Evolutionary conservation across 2,329 filamentous ascomycete species (phyloP), one percentile per base, ranked within the genome.

Genomic region (Monilinia polystroma): DNA sequence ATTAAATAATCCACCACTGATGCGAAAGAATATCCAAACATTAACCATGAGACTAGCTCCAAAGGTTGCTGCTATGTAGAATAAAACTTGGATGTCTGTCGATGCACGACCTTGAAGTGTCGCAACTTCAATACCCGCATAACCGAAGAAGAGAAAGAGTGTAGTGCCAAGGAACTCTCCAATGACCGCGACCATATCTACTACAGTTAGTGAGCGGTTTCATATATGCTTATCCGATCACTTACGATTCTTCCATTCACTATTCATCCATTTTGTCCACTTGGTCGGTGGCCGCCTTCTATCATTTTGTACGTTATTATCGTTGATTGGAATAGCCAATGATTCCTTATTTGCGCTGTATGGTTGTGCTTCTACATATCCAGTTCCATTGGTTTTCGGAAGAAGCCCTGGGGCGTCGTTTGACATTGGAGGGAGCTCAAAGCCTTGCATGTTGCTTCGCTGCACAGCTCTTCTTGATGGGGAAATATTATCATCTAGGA

Each of bases 11-110:
- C 82, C 82, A n/a, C 82, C 82, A 0, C 79, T 81, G 26, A 84
- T 78, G 26, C 82, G 79, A 73, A 80, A 84, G 73, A 85, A 85
- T 4, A 83, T 79, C 83, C 83, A 85, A 3, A 81, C 82, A 70
- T 84, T 85, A 68, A 83, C 82, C 32, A 80, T 80, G 55, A 85
- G 76, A 7, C 68, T 73, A 64, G 73, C 76, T 16, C 76, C 77
- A 53, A 78, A 78, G 5, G 71, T 73, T 8, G 76, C 58, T 4
- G 71, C 68, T 55, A 72, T 72, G 69, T 78, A 80, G 11, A 80
- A 74, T 47, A 78, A 75, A 4, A 80, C 80, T 64, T 79, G 78
- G 11, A 66, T 23, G 43, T 60, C 52, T 26, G 55, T 23, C 0
- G 81, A 26, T 11, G 26, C 35, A 29, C 29, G 45, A 3, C 55